Evolutionary conservation across 2,329 filamentous ascomycete genomes (phyloP).

Genomic region (Diaporthe humulicola): DNA sequence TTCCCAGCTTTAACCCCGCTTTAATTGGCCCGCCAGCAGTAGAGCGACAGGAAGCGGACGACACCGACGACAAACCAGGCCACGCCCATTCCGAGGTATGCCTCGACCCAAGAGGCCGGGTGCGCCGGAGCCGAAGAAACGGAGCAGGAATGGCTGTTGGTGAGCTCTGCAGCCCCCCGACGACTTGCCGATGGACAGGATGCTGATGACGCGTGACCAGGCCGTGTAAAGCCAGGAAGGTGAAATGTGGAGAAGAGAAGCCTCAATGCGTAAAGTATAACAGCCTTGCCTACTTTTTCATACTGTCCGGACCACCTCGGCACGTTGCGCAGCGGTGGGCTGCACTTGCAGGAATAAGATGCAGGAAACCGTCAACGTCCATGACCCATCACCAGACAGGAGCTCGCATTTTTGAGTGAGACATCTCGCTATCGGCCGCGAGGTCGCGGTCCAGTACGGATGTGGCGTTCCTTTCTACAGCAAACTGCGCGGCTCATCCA

Average conservation of each 20-base stretch:
- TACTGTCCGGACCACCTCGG: neutral
- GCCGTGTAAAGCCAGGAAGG: slow-evolving; percentile 81
- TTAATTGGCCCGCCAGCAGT: slow-evolving; percentile 37
- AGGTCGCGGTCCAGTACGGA: neutral
- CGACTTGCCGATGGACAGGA: neutral
- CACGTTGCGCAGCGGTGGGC: neutral
- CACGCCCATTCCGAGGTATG: slow-evolving; percentile 56
- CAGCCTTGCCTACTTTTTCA: slow-evolving; percentile 40
- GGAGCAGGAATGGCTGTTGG: slow-evolving; percentile 79
- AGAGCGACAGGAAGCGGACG: slow-evolving; percentile 29
- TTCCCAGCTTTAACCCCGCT: slow-evolving; percentile 38
- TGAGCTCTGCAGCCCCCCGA: slow-evolving; percentile 50
- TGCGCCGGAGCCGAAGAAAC: slow-evolving; percentile 74
- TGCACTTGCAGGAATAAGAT: neutral
- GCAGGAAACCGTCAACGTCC: neutral
- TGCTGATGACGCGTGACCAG: slow-evolving; percentile 54
- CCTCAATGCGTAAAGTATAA: slow-evolving; percentile 75
- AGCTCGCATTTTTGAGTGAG: neutral
- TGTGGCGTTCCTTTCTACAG: neutral
- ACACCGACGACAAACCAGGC: slow-evolving; percentile 32
- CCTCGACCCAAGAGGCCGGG: slow-evolving; percentile 75
- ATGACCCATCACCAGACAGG: neutral
- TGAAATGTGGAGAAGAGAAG: slow-evolving; percentile 84
- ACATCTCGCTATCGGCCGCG: neutral
- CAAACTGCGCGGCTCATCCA: slow-evolving; percentile 4